Evolutionary conservation across 31 red algal genomes (phyloP).

Genomic region (Asparagopsis taxiformis): DNA sequence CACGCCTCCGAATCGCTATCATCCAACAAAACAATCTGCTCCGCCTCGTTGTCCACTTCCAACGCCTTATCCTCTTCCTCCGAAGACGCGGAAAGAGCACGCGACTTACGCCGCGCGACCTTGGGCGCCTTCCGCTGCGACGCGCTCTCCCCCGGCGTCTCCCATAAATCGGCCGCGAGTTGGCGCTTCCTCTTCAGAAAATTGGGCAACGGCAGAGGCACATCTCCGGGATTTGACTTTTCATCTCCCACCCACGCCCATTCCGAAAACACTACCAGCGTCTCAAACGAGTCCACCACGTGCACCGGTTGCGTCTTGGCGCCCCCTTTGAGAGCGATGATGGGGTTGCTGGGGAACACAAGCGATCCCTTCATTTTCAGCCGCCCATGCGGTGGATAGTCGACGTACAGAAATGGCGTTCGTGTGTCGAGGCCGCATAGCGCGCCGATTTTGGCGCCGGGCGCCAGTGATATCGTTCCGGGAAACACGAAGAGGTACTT

Average conservation of each 20-base stretch:
- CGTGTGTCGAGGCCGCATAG: constrained; percentile 30
- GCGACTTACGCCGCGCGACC: too few species aligned
- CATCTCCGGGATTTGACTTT: constrained; percentile 9
- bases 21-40: too few species aligned
- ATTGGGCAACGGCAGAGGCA: neutral
- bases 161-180: too few species aligned
- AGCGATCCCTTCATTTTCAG: constrained; percentile 26
- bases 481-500: constrained; percentile 60
- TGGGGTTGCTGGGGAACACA: constrained; percentile 35
- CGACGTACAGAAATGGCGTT: constrained; percentile 28
- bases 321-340: constrained; percentile 33
- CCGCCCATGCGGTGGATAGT: constrained; percentile 6
- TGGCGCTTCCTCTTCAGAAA: too few species aligned
- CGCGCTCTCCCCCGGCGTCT: too few species aligned
- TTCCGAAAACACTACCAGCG: constrained; percentile 52
- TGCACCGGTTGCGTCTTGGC: constrained; percentile 2
- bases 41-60: too few species aligned
- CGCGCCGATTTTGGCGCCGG: constrained; percentile 33
- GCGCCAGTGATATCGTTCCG: constrained; percentile 22
- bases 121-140: too few species aligned
- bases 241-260: constrained; percentile 37
- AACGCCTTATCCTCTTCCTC: too few species aligned
- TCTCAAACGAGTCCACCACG: constrained; percentile 47
- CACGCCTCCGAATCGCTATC: too few species aligned
- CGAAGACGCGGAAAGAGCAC: too few species aligned